Base-by-base conservation (phyloP, 2,329 filamentous ascomycete genomes). In the Drechslerella dactyloides region DNA sequence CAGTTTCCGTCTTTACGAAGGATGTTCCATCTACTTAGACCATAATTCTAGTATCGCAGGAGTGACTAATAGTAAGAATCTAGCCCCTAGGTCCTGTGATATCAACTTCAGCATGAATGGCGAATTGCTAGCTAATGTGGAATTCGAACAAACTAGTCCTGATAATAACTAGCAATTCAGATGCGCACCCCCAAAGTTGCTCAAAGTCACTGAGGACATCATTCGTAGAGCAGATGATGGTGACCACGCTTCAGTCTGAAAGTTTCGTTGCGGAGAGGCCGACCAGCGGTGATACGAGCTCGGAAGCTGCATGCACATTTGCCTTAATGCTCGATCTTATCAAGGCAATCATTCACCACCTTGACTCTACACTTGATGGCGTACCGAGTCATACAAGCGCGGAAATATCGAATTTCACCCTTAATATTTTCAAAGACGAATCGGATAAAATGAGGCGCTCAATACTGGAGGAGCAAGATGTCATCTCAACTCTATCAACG, bases 361-460 rank as follows among this genome's bases (percentile, higher is more conserved):
- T 72, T 8, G 57, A 24, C 21, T 60, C 48, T 13, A 56, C 60
- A 1, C 46, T 72, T 15, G 53, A 21, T 4, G 23, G 42, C 4
- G 57, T 72, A 10, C 66, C 66, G 13, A 21, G 55, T 10, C 60
- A 72, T 27, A 57, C 66, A n/a, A 59, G 60, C 24, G 27, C 57
- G 2, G 57, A 65, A 50, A 48, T 59, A 30, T 72, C 66, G 2
- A 54, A 60, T 15, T 65, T 72, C 54, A 72, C 60, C 6, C 59
- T 61, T 13, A 72, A 72, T n/a, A 53, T 72, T 40, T 72, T 72
- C 55, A 64, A 64, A 44, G 66, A 72, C 19, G 66, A 72, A 4
- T 59, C 66, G 5, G 55, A 64, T 4, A 59, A 53, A 33, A 72
- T 72, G 15, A 17, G 66, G 13, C 52, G 55, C 13, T 60, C 59